phyloP scores from a whole-genome alignment of 2,329 filamentous ascomycete genomes.

The Penicillium olsonii region DNA sequence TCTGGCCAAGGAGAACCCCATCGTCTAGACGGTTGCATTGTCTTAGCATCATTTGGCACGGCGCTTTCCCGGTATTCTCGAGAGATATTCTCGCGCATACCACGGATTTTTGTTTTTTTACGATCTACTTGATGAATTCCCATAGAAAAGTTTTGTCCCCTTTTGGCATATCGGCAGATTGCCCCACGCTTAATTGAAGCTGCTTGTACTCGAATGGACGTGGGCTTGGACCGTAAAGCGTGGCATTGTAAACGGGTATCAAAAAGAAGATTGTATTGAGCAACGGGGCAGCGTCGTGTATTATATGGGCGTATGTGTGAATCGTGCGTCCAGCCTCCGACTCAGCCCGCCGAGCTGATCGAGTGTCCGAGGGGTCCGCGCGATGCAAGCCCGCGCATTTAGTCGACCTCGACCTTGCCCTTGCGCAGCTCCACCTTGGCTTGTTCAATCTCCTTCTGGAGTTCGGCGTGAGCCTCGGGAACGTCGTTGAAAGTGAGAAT shows the following conservation, averaged over 20 bases:
- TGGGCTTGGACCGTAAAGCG: neutral
- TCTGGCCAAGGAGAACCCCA: conserved; percentile 56
- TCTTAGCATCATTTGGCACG: conserved; percentile 18
- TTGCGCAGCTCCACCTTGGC: conserved; percentile 46
- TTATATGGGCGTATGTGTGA: conserved; percentile 9
- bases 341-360: neutral
- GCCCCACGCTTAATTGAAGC: neutral
- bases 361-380: neutral
- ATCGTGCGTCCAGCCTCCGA: neutral
- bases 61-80: conserved; percentile 16
- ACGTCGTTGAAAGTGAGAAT: conserved; percentile 97
- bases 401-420: conserved; percentile 47
- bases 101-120: no score
- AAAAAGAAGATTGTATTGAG: conserved; percentile 18
- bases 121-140: conserved; percentile 26
- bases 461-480: conserved; percentile 82
- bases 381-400: conserved; percentile 12
- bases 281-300: conserved; percentile 12
- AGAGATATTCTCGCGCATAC: conserved; percentile 11
- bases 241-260: conserved; percentile 23
- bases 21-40: conserved; percentile 28
- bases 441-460: conserved; percentile 75
- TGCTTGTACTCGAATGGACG: neutral
- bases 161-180: conserved; percentile 7
- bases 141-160: conserved; percentile 18